Evolutionary conservation across 345 rosid species (phyloP).

Genomic region (Eucalyptus lansdowneana): DNA sequence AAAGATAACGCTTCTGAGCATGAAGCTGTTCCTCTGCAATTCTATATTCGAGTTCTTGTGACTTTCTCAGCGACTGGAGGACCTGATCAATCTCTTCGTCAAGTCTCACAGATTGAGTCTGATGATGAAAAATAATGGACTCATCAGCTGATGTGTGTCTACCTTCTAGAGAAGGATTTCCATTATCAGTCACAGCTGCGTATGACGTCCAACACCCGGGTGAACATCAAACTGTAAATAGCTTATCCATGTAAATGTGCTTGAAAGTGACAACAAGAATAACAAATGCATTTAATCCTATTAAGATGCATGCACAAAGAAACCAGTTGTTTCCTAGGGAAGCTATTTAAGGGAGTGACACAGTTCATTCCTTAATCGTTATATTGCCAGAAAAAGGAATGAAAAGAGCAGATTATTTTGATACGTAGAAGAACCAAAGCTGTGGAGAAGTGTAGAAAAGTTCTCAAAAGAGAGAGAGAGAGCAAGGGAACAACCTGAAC

Average conservation of each 20-base stretch:
- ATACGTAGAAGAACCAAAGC: neutral
- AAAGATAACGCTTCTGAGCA: constrained; percentile 48
- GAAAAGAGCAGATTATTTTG: neutral
- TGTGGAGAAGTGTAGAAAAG: neutral
- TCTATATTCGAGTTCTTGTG: constrained; percentile 56
- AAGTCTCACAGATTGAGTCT: constrained; percentile 34
- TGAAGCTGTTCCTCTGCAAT: constrained; percentile 49
- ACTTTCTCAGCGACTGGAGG: constrained; percentile 36
- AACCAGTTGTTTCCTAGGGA: neutral
- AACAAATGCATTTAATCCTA: neutral
- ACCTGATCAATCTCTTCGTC: constrained; percentile 53
- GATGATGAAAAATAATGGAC: constrained; percentile 16
- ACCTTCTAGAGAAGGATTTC: constrained; percentile 12
- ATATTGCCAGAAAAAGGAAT: neutral
- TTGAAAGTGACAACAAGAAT: neutral
- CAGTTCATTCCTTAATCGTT: neutral
- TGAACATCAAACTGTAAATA: neutral
- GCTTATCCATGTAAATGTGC: neutral
- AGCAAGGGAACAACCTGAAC: constrained; percentile 8
- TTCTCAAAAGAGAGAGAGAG: neutral
- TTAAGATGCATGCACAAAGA: neutral
- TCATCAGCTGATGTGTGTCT: neutral
- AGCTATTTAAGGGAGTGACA: neutral
- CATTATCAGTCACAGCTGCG: neutral
- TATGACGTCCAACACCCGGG: neutral